Percentiles rank a stretch among this genome's conserved stretches.
Conservation (phyloP, 2,329 filamentous ascomycete species). For the Colletotrichum sojae region DNA sequence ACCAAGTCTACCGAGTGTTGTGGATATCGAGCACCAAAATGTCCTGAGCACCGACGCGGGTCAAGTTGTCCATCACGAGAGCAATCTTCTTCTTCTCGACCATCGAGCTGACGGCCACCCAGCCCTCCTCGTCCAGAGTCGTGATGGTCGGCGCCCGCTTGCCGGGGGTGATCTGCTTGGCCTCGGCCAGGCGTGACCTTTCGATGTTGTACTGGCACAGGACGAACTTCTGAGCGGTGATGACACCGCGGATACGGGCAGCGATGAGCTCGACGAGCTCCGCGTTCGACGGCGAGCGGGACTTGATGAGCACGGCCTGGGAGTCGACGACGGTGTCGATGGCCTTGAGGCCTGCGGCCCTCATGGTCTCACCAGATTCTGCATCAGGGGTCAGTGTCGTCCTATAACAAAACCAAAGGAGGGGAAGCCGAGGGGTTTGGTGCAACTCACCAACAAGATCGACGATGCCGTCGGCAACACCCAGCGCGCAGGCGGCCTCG, state of each 20-base stretch:
- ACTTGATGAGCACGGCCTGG: slow-evolving; percentile 92
- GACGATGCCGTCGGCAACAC: slow-evolving; percentile 96
- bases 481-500: slow-evolving; percentile 94
- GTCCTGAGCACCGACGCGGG: slow-evolving; percentile 82
- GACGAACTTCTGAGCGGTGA: slow-evolving; percentile 93
- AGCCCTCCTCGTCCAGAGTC: slow-evolving; percentile 87
- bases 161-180: slow-evolving; percentile 87
- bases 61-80: slow-evolving; percentile 87
- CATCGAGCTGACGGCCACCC: slow-evolving; percentile 97
- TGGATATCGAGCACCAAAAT: slow-evolving; percentile 89
- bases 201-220: slow-evolving; percentile 97
- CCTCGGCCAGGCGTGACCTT: slow-evolving; percentile 75
- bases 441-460: slow-evolving; percentile 89
- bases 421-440: too few relatives aligned
- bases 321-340: slow-evolving; percentile 94
- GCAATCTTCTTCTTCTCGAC: slow-evolving; percentile 90
- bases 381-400: slow-evolving; percentile 11
- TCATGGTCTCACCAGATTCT: slow-evolving; percentile 99
- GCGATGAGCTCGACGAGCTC: slow-evolving; percentile 87
- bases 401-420: not conserved
- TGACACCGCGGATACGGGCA: slow-evolving; percentile 90
- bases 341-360: slow-evolving; percentile 91
- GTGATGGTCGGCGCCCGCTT: slow-evolving; percentile 95
- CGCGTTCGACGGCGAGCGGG: slow-evolving; percentile 83
- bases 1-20: slow-evolving; percentile 72